Base-by-base conservation (phyloP, 1,284 basidiomycete species). In the Trichosporon asahii region DNA sequence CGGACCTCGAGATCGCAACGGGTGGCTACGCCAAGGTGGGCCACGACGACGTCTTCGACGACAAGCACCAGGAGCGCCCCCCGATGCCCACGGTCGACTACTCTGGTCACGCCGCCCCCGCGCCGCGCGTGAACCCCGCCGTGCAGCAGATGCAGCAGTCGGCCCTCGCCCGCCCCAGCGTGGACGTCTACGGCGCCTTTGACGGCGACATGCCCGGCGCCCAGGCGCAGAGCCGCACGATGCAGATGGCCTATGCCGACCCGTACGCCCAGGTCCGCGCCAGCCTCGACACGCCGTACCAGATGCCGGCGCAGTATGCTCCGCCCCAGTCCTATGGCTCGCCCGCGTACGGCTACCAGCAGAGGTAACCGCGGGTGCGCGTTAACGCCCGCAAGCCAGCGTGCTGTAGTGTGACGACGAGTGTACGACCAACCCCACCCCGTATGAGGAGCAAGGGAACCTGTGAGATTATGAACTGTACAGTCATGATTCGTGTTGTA, bases 151-250 rank as follows among this genome's bases (percentile, higher is more conserved):
- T 37, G 0, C 82, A 80, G 67, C 73, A 78, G 70, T 31, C 71
- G 60, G 67, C 75, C 18, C 70, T 78, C 69, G 71, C 70, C 4
- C 85, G 93, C 63, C 88, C 88, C 4, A 92, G 90, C 74, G 88
- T 94, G 82, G 92, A 94, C 76, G 89, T 88, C 8, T 94, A 94
- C 76, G 93, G 93, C 64, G 92, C 92, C 21, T 94, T 94, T 91
- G 88, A 78, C 84, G 85, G 74, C 74, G 80, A 81, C 72, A 75
- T 75, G 73, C 76, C 76, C 1, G 71, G 72, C 25, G 68, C 55
- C n/a, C 64, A 37, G 60, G 84, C 82, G 57, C 82, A 82, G 65
- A 94, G 92, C 80, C 85, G 92, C 76, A 94, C 93, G 66, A 94
- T 94, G 92, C 76, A 83, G 70, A 68, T 82, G 72, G 82, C 57